phyloP scores from a whole-genome alignment of 805 yeast species.

The Kazachstania viticola region DNA sequence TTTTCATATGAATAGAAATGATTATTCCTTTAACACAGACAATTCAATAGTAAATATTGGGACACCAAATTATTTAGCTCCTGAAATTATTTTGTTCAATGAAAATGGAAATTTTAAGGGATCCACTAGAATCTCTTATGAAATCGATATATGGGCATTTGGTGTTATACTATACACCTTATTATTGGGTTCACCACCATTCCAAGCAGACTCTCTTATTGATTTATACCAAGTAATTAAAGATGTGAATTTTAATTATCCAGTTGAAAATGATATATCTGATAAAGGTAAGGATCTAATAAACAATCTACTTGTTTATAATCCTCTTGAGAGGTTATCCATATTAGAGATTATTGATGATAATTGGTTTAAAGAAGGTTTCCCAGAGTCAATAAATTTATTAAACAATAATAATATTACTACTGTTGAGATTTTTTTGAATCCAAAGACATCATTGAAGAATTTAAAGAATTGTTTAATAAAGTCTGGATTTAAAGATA shows the following conservation, averaged over 20 bases:
- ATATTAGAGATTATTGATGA: constrained; percentile 65
- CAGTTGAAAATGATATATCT: constrained; percentile 50
- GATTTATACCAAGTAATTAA: constrained; percentile 86
- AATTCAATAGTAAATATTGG: constrained; percentile 34
- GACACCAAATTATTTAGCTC: constrained; percentile 95
- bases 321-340: constrained; percentile 70
- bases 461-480: constrained; percentile 56
- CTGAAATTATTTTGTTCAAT: constrained; percentile 47
- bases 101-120: constrained; percentile 32
- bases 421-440: too few relatives aligned
- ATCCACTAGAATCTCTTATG: constrained; percentile 71
- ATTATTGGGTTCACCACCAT: constrained; percentile 85
- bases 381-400: constrained; percentile 54
- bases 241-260: constrained; percentile 66
- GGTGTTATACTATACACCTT: constrained; percentile 91
- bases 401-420: constrained; percentile 25
- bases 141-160: constrained; percentile 92
- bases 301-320: constrained; percentile 51
- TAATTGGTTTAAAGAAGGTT: constrained; percentile 68
- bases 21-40: too few relatives aligned
- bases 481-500: constrained; percentile 54
- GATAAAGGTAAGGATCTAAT: constrained; percentile 62
- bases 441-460: constrained; percentile 44
- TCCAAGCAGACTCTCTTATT: constrained; percentile 52
- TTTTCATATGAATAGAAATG: constrained; percentile 66